Percentiles rank a stretch among this genome's conserved stretches.
phyloP scores from a whole-genome alignment of 116 monocot species.

The Dioscorea cayenensis region DNA sequence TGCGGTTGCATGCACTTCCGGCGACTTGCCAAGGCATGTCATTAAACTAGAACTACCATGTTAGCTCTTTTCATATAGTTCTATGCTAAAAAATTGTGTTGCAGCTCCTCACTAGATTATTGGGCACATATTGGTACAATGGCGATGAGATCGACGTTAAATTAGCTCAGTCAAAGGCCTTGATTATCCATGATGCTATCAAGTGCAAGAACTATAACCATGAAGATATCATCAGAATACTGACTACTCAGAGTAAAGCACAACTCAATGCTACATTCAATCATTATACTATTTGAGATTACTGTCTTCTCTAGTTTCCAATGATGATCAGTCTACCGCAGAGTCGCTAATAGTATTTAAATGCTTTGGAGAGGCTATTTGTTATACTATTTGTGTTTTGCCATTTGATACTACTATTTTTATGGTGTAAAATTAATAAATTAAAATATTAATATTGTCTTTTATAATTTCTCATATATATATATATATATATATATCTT shows the following conservation, averaged over 20 bases:
- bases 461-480: too few relatives aligned
- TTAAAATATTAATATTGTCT: too few relatives aligned
- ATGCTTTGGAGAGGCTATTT: too few relatives aligned
- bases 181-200: conserved; percentile 39
- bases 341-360: too few relatives aligned
- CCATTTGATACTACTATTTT: too few relatives aligned
- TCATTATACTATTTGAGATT: conserved; percentile 11
- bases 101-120: conserved; percentile 43
- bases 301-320: too few relatives aligned
- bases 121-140: conserved; percentile 49
- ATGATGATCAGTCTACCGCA: too few relatives aligned
- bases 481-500: too few relatives aligned
- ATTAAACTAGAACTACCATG: background rate
- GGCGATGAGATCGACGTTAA: conserved; percentile 25
- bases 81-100: background rate
- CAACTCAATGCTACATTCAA: conserved; percentile 53
- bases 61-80: background rate
- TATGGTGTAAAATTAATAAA: too few relatives aligned
- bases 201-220: conserved; percentile 17
- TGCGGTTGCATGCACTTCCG: conserved; percentile 36
- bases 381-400: too few relatives aligned
- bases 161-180: conserved; percentile 41
- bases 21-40: conserved; percentile 52
- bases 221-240: conserved; percentile 54
- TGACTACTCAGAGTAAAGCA: conserved; percentile 54